Percentiles rank a stretch among this genome's conserved stretches.
phyloP scores from a whole-genome alignment of 1,284 basidiomycete species.

The Peniophora sp. region DNA sequence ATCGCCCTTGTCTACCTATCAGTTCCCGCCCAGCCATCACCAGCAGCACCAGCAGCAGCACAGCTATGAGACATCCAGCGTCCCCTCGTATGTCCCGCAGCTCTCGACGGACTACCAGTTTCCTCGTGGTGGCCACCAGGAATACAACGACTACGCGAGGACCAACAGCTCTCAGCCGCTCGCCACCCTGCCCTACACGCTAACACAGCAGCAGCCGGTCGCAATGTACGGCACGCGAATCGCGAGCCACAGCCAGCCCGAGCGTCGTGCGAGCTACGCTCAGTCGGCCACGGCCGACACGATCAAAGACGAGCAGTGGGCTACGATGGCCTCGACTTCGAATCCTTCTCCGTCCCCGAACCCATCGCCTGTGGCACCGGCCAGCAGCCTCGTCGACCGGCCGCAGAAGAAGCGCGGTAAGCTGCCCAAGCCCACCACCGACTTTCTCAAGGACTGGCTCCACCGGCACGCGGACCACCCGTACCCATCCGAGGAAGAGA shows the following conservation, averaged over 20 bases:
- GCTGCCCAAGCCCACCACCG: slow-evolving; percentile 84
- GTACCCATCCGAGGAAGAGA: slow-evolving; percentile 87
- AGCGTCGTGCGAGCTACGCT: slow-evolving; percentile 35
- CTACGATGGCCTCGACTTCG: slow-evolving; percentile 32
- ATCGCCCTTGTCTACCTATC: slow-evolving; percentile 49
- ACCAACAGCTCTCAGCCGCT: slow-evolving; percentile 55
- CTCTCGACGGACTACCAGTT: not conserved
- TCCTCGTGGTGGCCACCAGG: slow-evolving; percentile 30
- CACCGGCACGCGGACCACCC: slow-evolving; percentile 85
- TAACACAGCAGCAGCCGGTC: slow-evolving; percentile 40
- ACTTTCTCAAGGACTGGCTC: slow-evolving; percentile 86
- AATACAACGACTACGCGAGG: slow-evolving; percentile 47
- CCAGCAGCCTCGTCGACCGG: slow-evolving; percentile 55
- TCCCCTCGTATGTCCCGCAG: slow-evolving; percentile 37
- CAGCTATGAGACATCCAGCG: slow-evolving; percentile 24
- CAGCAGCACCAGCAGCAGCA: slow-evolving; percentile 25
- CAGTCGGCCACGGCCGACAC: slow-evolving; percentile 15
- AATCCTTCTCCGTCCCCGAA: slow-evolving; percentile 43
- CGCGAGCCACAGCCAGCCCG: slow-evolving; percentile 45
- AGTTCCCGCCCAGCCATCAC: slow-evolving; percentile 45
- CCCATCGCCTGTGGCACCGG: slow-evolving; percentile 40
- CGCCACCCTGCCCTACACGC: slow-evolving; percentile 44
- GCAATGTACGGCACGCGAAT: slow-evolving; percentile 59
- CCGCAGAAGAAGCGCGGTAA: slow-evolving; percentile 78
- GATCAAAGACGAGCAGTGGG: slow-evolving; percentile 34